A percentile compares a stretch with the other conserved stretches of the same genome.
phyloP scores from a whole-genome alignment of 2,329 filamentous ascomycete genomes.

The Pseudonectria buxi region DNA sequence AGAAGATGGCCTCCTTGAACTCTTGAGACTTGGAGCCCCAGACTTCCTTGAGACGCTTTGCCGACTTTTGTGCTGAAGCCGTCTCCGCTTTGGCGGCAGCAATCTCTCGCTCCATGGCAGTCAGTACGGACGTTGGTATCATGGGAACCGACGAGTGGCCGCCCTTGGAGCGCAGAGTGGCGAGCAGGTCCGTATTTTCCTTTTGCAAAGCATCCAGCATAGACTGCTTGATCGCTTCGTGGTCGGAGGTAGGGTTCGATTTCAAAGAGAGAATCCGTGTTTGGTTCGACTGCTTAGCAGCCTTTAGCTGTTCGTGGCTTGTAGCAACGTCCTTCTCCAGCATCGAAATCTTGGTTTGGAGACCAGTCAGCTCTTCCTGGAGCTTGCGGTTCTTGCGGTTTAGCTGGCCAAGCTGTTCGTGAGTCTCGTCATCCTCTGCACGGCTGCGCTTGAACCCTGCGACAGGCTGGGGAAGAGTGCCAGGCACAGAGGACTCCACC shows the following conservation, averaged over 20 bases:
- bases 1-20: slow-evolving; percentile 91
- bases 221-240: slow-evolving; percentile 74
- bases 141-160: slow-evolving; percentile 44
- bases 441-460: slow-evolving; percentile 58
- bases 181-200: slow-evolving; percentile 78
- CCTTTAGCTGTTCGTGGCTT: slow-evolving; percentile 63
- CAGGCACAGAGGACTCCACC: slow-evolving; percentile 41
- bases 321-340: slow-evolving; percentile 71
- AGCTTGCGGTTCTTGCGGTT: slow-evolving; percentile 82
- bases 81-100: slow-evolving; percentile 63
- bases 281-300: slow-evolving; percentile 58
- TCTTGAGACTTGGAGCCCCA: slow-evolving; percentile 87
- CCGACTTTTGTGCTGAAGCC: slow-evolving; percentile 72
- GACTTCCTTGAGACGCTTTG: slow-evolving; percentile 81
- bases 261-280: slow-evolving; percentile 81
- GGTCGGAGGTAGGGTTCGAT: slow-evolving; percentile 84
- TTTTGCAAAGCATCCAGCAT: slow-evolving; percentile 71
- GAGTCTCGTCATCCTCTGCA: slow-evolving; percentile 53
- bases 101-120: slow-evolving; percentile 68
- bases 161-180: slow-evolving; percentile 52
- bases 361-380: slow-evolving; percentile 66
- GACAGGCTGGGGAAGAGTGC: slow-evolving; percentile 32
- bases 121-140: slow-evolving; percentile 71
- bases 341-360: slow-evolving; percentile 63
- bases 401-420: slow-evolving; percentile 73